Evolutionary conservation across 805 yeast species (phyloP), one percentile per base, ranked within the genome.

Genomic region (Candida golubevii): DNA sequence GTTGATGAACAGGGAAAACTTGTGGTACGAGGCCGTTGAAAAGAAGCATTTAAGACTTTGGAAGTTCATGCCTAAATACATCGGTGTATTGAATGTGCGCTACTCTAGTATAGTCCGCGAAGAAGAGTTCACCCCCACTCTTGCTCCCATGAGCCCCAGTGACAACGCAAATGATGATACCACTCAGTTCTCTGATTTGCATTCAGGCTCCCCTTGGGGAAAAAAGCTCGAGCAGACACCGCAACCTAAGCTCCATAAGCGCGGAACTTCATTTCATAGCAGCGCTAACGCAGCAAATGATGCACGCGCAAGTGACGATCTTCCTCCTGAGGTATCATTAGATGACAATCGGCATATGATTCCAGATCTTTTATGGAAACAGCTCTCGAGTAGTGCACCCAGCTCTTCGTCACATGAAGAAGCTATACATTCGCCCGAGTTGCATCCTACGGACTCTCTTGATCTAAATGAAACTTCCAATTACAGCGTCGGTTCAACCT

Each of bases 341-440:
- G 90, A 88, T 61, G 98, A 91, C 58, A 91, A 91, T 62, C 83
- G 79, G 46, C 99, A 91, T 63, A 90, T 91, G 44, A 83, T 91
- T 29, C 97, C 98, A 0, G 84, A 83, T 44, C 82, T 89, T 3
- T 62, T 88, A 49, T 78, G 88, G 80, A 74, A 74, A 47, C 80
- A 77, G 44, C 83, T 79, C 56, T 75, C 86, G 6, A 58, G 58
- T 35, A 54, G 60, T 26, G 55, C 58, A 10, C 61, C 63, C 1
- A 46, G 47, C 14, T 28, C 54, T 6, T 50, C 51, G 13, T 38
- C 51, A 10, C 36, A 37, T 26, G 50, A 46, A 13, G 47, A 44
- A 13, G 29, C 39, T 14, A 8, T 29, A 8, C 37, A 30, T 28
- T 41, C 48, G 9, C 50, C 51, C 10, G 41, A 44, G 9, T 23